A percentile compares a stretch with the other conserved stretches of the same genome.
These are phyloP conservation scores for Ustilago curta DNA, from an alignment of 1,284 basidiomycete genomes.

Conservation along the genomic window DNA sequence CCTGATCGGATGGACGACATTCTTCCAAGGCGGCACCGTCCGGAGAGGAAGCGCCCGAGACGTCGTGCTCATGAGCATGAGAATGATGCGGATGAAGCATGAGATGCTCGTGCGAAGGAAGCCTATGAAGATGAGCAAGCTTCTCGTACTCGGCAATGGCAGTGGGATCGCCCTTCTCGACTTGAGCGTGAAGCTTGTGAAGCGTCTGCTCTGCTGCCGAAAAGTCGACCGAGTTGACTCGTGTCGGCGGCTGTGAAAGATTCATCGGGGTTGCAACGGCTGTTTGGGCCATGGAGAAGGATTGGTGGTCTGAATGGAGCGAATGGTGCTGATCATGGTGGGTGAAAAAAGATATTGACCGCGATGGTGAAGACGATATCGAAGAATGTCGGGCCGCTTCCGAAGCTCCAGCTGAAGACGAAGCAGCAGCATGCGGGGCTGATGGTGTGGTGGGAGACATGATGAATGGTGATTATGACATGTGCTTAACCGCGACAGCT, in stretches of 20 bases:
- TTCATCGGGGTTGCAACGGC: slow-evolving; percentile 22
- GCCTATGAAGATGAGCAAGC: slow-evolving; percentile 28
- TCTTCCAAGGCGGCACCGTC: slow-evolving; percentile 7
- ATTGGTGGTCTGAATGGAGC: background rate
- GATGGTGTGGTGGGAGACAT: background rate
- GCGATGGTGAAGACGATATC: background rate
- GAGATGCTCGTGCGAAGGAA: slow-evolving; percentile 12
- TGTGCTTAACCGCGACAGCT: too few relatives aligned
- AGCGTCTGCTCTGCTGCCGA: slow-evolving; percentile 15
- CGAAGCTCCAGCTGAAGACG: background rate
- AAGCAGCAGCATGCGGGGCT: background rate
- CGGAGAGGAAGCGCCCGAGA: background rate
- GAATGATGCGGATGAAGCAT: slow-evolving; percentile 15
- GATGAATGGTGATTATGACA: background rate
- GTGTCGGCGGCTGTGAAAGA: slow-evolving; percentile 24
- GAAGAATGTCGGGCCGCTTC: background rate
- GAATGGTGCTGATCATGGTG: background rate
- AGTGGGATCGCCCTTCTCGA: slow-evolving; percentile 35
- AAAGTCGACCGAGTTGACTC: slow-evolving; percentile 39
- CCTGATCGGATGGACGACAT: background rate
- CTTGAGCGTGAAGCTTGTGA: slow-evolving; percentile 20
- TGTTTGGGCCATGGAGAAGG: slow-evolving; percentile 6
- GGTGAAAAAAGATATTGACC: background rate
- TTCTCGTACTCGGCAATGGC: slow-evolving; percentile 39
- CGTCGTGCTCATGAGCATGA: slow-evolving; percentile 1